These are phyloP conservation scores for Achlya hypogyna DNA, from an alignment of 352 stramenopile species.

Conservation along the genomic window DNA sequence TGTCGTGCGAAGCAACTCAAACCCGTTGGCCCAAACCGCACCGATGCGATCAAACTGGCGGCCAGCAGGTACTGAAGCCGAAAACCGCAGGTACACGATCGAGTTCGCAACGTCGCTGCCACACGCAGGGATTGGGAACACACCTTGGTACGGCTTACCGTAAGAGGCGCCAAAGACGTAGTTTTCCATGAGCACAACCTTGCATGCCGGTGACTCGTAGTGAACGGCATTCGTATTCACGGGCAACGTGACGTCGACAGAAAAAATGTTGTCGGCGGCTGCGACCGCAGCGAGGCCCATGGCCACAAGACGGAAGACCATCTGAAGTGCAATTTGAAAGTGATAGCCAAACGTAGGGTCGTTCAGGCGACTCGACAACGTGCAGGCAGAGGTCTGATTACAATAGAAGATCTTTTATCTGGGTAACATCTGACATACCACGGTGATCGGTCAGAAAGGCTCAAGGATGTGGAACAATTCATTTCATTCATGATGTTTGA, in stretches of 20 bases:
- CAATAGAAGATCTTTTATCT: no score
- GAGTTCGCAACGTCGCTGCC: slow-evolving; percentile 30
- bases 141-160: slow-evolving; percentile 36
- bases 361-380: no score
- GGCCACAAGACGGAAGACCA: background rate
- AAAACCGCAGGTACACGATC: slow-evolving; percentile 49
- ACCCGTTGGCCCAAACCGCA: slow-evolving; percentile 58
- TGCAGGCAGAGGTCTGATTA: no score
- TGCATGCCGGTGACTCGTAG: slow-evolving; percentile 28
- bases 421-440: no score
- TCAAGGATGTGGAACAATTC: no score
- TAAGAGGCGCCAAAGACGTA: slow-evolving; percentile 53
- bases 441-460: no score
- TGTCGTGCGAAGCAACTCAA: slow-evolving; percentile 65
- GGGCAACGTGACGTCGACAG: slow-evolving; percentile 33
- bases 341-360: no score
- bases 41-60: slow-evolving; percentile 67
- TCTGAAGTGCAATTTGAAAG: no score
- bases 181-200: slow-evolving; percentile 33
- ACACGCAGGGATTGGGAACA: slow-evolving; percentile 35
- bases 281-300: background rate
- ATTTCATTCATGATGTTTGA: no score
- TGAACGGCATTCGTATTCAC: slow-evolving; percentile 35
- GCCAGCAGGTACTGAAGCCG: slow-evolving; percentile 31
- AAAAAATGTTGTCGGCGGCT: background rate